phyloP scores from a whole-genome alignment of 2,329 filamentous ascomycete species.

The Paraconiothyrium sp. region DNA sequence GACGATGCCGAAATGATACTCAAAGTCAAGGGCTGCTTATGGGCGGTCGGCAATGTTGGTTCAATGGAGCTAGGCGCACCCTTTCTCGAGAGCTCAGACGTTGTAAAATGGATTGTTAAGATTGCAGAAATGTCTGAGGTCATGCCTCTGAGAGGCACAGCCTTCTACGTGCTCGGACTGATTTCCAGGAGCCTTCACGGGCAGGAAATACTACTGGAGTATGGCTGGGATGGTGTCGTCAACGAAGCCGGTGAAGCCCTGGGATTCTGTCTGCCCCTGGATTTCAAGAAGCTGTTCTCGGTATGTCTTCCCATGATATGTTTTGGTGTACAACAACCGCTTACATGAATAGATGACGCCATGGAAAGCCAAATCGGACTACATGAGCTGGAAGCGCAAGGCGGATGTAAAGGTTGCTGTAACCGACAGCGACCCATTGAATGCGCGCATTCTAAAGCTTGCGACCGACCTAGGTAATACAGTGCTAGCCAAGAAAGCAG shows the following conservation, averaged over 20 bases:
- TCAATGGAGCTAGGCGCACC: constrained; percentile 97
- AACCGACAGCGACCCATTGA: constrained; percentile 68
- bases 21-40: constrained; percentile 96
- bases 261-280: constrained; percentile 84
- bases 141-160: constrained; percentile 92
- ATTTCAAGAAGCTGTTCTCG: constrained; percentile 81
- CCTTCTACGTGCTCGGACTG: constrained; percentile 93
- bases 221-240: constrained; percentile 92
- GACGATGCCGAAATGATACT: constrained; percentile 86
- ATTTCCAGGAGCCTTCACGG: constrained; percentile 93
- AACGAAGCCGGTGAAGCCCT: constrained; percentile 83
- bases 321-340: constrained; percentile 8
- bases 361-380: constrained; percentile 44
- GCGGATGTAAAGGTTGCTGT: constrained; percentile 64
- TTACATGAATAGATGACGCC: constrained; percentile 49
- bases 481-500: constrained; percentile 87
- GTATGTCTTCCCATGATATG: constrained; percentile 50
- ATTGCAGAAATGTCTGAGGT: constrained; percentile 91
- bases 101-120: constrained; percentile 84
- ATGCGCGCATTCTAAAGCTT: constrained; percentile 81
- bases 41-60: constrained; percentile 97
- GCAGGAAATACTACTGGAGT: constrained; percentile 86
- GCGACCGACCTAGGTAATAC: constrained; percentile 92
- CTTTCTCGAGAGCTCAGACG: constrained; percentile 89
- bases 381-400: constrained; percentile 44